These are phyloP conservation scores for Luffa acutangula DNA, from an alignment of 306 rosid species.

Conservation along the genomic window DNA sequence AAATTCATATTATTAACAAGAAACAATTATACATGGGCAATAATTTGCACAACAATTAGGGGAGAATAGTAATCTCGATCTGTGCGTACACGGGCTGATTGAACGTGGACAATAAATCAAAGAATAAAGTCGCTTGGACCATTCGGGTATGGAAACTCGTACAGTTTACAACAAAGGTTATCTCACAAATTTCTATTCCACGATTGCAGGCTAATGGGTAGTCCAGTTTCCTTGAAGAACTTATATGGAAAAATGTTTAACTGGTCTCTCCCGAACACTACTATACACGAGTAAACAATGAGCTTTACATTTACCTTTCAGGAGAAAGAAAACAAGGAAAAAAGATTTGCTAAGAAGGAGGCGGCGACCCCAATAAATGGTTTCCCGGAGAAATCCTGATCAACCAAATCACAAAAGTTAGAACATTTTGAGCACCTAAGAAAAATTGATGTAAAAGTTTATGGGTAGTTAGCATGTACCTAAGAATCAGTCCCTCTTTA, in stretches of 20 bases:
- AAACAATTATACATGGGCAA: slow-evolving; percentile 1
- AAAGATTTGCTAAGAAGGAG: slow-evolving; percentile 38
- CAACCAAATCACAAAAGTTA: slow-evolving; percentile 14
- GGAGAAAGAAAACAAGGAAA: neutral
- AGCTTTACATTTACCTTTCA: slow-evolving; percentile 1
- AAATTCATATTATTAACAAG: neutral
- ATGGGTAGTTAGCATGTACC: slow-evolving; percentile 27
- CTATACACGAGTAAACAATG: slow-evolving; percentile 4
- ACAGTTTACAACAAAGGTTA: neutral
- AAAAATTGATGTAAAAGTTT: neutral
- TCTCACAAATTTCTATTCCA: slow-evolving; percentile 17
- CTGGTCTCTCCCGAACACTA: neutral
- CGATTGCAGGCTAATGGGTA: slow-evolving; percentile 4
- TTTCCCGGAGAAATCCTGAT: slow-evolving; percentile 62
- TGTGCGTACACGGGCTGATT: slow-evolving; percentile 1
- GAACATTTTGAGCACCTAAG: slow-evolving; percentile 15
- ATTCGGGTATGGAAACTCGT: slow-evolving; percentile 13
- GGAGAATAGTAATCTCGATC: neutral
- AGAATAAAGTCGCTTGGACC: slow-evolving; percentile 1
- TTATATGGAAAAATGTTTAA: neutral
- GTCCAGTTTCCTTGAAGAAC: slow-evolving; percentile 12
- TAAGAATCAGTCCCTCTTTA: slow-evolving; percentile 44
- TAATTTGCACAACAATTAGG: neutral
- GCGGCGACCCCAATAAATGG: slow-evolving; percentile 35
- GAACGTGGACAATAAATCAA: slow-evolving; percentile 18